A percentile compares a stretch with the other conserved stretches of the same genome.
These are phyloP conservation scores for Strobilomyces confusus DNA, from an alignment of 768 basidiomycete species.

Conservation along the genomic window DNA sequence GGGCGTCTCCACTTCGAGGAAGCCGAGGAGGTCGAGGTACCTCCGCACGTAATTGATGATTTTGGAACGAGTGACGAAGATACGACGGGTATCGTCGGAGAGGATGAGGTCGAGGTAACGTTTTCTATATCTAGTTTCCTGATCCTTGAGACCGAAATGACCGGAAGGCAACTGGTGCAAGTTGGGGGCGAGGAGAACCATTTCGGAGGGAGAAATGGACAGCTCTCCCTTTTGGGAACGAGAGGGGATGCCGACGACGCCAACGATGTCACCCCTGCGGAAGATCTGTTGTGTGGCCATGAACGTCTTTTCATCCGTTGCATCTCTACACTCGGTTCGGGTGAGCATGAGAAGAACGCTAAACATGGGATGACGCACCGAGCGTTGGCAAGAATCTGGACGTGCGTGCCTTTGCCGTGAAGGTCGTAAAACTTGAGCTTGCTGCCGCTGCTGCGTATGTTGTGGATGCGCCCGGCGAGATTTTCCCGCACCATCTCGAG, in stretches of 20 bases:
- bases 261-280: constrained; percentile 94
- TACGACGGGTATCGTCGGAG: constrained; percentile 81
- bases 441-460: constrained; percentile 74
- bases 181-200: constrained; percentile 91
- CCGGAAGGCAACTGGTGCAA: constrained; percentile 91
- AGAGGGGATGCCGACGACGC: constrained; percentile 82
- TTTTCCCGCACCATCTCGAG: constrained; percentile 54
- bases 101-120: constrained; percentile 98
- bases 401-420: constrained; percentile 85
- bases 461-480: constrained; percentile 89
- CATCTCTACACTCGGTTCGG: constrained; percentile 41
- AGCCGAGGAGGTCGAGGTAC: constrained; percentile 86
- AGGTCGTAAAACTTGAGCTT: constrained; percentile 95
- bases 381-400: constrained; percentile 93
- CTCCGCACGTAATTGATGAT: constrained; percentile 92
- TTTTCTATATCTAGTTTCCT: constrained; percentile 97
- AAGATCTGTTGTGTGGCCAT: constrained; percentile 75
- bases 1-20: constrained; percentile 98
- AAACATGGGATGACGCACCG: constrained; percentile 46
- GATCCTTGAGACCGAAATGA: constrained; percentile 94
- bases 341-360: constrained; percentile 19
- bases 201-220: constrained; percentile 76
- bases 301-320: constrained; percentile 61
- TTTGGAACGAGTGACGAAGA: constrained; percentile 85
- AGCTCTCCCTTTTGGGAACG: constrained; percentile 96